These are phyloP conservation scores for Apodospora peruviana DNA, from an alignment of 495 filamentous ascomycete species.

Conservation along the genomic window DNA sequence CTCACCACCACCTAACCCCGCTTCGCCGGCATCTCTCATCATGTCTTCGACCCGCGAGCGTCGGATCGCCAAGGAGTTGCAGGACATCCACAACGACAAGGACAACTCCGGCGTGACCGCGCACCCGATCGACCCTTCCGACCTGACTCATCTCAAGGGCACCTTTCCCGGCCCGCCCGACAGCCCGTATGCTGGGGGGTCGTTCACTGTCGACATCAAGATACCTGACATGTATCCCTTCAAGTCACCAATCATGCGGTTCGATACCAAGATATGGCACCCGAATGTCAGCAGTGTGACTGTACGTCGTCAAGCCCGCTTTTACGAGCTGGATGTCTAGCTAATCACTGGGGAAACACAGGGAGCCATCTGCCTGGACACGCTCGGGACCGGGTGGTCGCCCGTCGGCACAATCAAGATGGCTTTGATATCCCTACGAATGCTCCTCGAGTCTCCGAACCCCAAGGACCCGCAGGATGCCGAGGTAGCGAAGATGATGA, in stretches of 20 bases:
- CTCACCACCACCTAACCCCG: too few species aligned
- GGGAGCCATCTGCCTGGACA: slow-evolving; percentile 98
- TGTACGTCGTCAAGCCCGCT: slow-evolving; percentile 41
- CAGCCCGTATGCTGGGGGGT: slow-evolving; percentile 90
- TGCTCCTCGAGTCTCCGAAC: slow-evolving; percentile 86
- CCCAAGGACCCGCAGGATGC: slow-evolving; percentile 97
- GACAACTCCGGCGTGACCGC: slow-evolving; percentile 66
- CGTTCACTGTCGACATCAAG: slow-evolving; percentile 74
- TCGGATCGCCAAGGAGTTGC: slow-evolving; percentile 86
- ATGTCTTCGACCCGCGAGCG: slow-evolving; percentile 78
- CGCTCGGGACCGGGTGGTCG: slow-evolving; percentile 82
- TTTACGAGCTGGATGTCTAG: too few species aligned
- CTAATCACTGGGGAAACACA: too few species aligned
- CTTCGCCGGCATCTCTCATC: slow-evolving; percentile 1
- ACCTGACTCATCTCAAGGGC: slow-evolving; percentile 80
- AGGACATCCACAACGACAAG: slow-evolving; percentile 72
- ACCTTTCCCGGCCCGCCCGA: slow-evolving; percentile 83
- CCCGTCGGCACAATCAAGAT: slow-evolving; percentile 96
- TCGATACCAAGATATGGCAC: slow-evolving; percentile 95
- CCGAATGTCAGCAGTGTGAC: slow-evolving; percentile 95
- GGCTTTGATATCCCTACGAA: slow-evolving; percentile 86
- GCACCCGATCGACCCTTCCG: slow-evolving; percentile 54
- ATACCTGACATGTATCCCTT: slow-evolving; percentile 93
- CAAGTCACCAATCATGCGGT: slow-evolving; percentile 85
- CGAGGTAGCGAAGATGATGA: slow-evolving; percentile 88